Base-by-base conservation (phyloP, 129 eudicot genomes). In the Heracleum sosnowskyi region DNA sequence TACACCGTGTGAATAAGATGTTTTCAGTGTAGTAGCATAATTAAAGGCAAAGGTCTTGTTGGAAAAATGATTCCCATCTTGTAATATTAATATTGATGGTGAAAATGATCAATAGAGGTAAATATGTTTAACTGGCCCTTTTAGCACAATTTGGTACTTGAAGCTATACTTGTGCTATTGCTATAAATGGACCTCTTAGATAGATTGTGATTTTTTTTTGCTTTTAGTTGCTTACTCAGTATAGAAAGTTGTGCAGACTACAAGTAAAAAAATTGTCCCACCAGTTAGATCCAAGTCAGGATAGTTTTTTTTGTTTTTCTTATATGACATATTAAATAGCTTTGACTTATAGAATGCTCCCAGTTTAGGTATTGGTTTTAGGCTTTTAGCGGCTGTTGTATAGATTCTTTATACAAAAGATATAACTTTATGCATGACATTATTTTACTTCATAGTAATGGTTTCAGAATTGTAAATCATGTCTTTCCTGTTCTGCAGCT, bases 401-500 rank as follows among this genome's bases (percentile, higher is more conserved):
- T 49, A 5, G 8, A 49, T 4, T 49, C 24, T 49, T 7, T 39
- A 4, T 11, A 39, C 74, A 69, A 35, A 39, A 16, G n/a, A 37
- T 7, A 18, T 9, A 16, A 69, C 29, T 69, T 16, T 11, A 44
- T 44, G 15, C 39, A 6, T 36, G 22, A 69, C 4, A 20, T 69
- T 1, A 34, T 69, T 20, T 3, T 69, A 22, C 12, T 37, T 71
- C 4, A 9, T 37, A 60, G 31, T 15, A 3, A 17, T 44, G 13
- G n/a, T 13, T 73, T 42, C 11, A 11, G 11, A 69, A 22, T 70
- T 37, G 33, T 42, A 45, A 22, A 0, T 33, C 31, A 5, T 22
- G 41, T 7, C 18, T 63, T 36, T 20, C 16, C 33, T 79, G 24
- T 63, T 78, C 12, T 85, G 86, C 86, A 95, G 97, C 74, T 95